These are phyloP conservation scores for Populus deltoides DNA, from an alignment of 345 rosid genomes.

Conservation along the genomic window DNA sequence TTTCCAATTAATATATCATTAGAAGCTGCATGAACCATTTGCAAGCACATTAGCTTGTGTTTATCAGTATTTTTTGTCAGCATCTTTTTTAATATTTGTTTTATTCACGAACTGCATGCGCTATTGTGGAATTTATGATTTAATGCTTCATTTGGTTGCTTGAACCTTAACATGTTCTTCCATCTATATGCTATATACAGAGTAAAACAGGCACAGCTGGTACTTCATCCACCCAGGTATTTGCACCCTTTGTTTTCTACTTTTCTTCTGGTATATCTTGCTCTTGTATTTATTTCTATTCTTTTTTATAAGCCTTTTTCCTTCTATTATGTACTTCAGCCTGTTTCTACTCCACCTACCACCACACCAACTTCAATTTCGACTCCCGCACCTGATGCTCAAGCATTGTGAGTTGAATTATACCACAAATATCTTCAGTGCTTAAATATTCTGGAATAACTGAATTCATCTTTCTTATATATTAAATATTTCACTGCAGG, in stretches of 20 bases:
- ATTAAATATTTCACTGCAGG: slow-evolving; percentile 24
- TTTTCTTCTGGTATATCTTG: background rate
- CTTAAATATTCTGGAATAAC: background rate
- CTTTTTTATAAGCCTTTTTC: background rate
- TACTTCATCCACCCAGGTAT: slow-evolving; percentile 62
- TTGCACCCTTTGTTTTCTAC: background rate
- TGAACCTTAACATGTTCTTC: background rate
- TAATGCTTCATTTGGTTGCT: too few species aligned
- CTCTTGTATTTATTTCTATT: background rate
- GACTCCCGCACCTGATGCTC: slow-evolving; percentile 41
- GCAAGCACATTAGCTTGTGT: too few species aligned
- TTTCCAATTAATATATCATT: too few species aligned
- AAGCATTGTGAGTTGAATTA: slow-evolving; percentile 48
- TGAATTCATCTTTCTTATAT: slow-evolving; percentile 9
- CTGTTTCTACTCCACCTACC: slow-evolving; percentile 44
- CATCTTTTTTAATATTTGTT: too few species aligned
- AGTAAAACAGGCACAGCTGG: slow-evolving; percentile 66
- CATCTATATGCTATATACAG: slow-evolving; percentile 37
- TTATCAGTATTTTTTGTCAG: too few species aligned
- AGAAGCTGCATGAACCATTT: too few species aligned
- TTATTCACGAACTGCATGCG: too few species aligned
- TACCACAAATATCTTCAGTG: background rate
- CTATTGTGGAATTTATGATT: too few species aligned
- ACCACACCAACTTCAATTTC: slow-evolving; percentile 28
- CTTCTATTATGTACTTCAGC: slow-evolving; percentile 36